Base-by-base conservation (phyloP, 768 basidiomycete genomes). In the Leccinum sublutescens region DNA sequence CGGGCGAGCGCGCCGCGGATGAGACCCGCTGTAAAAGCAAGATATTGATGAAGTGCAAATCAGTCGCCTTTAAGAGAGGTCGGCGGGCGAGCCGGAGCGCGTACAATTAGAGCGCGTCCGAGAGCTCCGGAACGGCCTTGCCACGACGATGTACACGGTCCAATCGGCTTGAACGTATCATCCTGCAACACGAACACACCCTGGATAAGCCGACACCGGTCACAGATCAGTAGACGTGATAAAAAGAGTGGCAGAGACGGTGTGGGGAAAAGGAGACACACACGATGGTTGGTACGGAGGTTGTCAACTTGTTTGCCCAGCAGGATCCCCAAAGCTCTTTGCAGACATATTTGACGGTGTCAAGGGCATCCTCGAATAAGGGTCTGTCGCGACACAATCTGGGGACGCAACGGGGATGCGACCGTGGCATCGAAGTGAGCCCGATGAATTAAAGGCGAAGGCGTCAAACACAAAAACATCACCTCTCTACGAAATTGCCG, bases 301-400 rank as follows among this genome's bases (percentile, higher is more conserved):
- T 98, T 98, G 68, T 97, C 95, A 2, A 97, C 92, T 71, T 96
- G 95, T 70, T 95, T 95, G 54, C 91, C 87, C 92, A 97, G 56
- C 88, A 89, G 19, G 87, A 85, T 0, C 84, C 78, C 92, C 95
- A 98, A n/a, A 98, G 76, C 57, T 98, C 95, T 69, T 98, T 98
- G 77, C 94, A 98, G 58, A 97, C 82, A 68, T 96, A 97, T 73
- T 98, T 97, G 76, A 98, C 87, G 10, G 84, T 87, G 61, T 98
- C 95, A 6, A 97, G 79, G 1, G 93, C 89, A 69, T 95, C 90
- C 0, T 84, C 73, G 58, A 96, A 91, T 55, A 91, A 79, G 31
- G 85, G 78, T 64, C 87, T 79, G 62, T 92, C 87, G 36, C 87
- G 82, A 69, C 88, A 89, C 58, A 96, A 72, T 62, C 95, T 96